Percentiles rank a stretch among this genome's conserved stretches.
Evolutionary conservation across 805 yeast genomes (phyloP).

Genomic region (Ogataea philodendri): DNA sequence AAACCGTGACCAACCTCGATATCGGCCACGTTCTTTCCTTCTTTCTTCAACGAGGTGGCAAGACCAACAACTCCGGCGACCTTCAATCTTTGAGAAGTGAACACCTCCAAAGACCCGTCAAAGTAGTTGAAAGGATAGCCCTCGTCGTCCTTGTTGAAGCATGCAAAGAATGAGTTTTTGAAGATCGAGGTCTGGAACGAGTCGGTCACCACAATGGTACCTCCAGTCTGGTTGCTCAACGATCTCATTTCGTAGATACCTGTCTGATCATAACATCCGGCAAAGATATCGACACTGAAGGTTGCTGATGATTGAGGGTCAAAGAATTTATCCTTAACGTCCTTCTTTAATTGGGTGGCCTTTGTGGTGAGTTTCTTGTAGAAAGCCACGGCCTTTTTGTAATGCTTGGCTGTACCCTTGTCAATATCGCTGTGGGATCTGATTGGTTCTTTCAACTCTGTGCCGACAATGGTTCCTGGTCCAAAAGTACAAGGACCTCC

Average conservation of each 20-base stretch:
- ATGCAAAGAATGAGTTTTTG: constrained; percentile 85
- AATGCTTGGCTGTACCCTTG: constrained; percentile 83
- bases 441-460: constrained; percentile 90
- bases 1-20: constrained; percentile 94
- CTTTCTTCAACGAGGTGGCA: constrained; percentile 69
- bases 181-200: constrained; percentile 93
- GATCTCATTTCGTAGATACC: constrained; percentile 94
- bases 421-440: constrained; percentile 97
- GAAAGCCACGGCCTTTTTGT: constrained; percentile 78
- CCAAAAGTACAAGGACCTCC: constrained; percentile 95
- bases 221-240: constrained; percentile 83
- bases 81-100: constrained; percentile 83
- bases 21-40: constrained; percentile 78
- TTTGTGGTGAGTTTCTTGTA: constrained; percentile 73
- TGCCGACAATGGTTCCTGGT: constrained; percentile 92
- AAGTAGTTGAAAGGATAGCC: constrained; percentile 87
- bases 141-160: constrained; percentile 82
- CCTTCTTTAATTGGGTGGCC: constrained; percentile 51
- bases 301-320: constrained; percentile 48
- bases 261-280: constrained; percentile 94
- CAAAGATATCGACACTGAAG: constrained; percentile 85
- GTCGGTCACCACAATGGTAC: constrained; percentile 82
- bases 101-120: constrained; percentile 83
- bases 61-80: constrained; percentile 93
- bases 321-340: constrained; percentile 36